These are phyloP conservation scores for Microdochium nivale DNA, from an alignment of 2,329 filamentous ascomycete genomes.

Conservation along the genomic window DNA sequence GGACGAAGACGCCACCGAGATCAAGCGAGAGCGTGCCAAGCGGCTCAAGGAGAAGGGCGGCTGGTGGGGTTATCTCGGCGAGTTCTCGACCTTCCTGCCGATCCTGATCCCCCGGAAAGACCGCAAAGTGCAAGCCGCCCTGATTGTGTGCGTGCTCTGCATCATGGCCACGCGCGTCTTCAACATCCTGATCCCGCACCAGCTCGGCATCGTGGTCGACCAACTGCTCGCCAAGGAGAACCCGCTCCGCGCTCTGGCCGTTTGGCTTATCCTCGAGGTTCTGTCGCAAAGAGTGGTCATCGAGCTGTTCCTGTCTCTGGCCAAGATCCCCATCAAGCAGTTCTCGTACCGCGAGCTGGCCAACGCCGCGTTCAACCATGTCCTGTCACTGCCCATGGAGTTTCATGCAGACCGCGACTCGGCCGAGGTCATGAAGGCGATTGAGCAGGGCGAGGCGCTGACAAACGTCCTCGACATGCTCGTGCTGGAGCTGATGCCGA, in stretches of 20 bases:
- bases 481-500: conserved; percentile 52
- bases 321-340: conserved; percentile 40
- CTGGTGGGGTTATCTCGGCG: conserved; percentile 6
- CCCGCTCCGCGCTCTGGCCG: conserved; percentile 2
- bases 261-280: conserved; percentile 2
- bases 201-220: conserved; percentile 22
- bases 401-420: conserved; percentile 60
- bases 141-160: conserved; percentile 14
- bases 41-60: conserved; percentile 16
- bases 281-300: not conserved
- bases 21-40: conserved; percentile 5
- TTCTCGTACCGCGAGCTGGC: conserved; percentile 49
- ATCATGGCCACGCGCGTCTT: conserved; percentile 15
- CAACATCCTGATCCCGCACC: conserved; percentile 21
- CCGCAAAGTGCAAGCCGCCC: conserved; percentile 18
- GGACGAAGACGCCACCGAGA: not conserved
- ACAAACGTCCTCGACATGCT: conserved; percentile 50
- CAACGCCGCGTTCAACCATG: conserved; percentile 54
- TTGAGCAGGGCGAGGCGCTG: conserved; percentile 54
- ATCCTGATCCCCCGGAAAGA: conserved; percentile 21
- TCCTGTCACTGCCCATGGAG: conserved; percentile 62
- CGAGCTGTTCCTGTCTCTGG: not conserved
- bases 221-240: conserved; percentile 12
- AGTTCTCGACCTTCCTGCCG: conserved; percentile 11
- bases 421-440: conserved; percentile 54